These are phyloP conservation scores for Penicillium roqueforti DNA, from an alignment of 495 filamentous ascomycete genomes.

Conservation along the genomic window DNA sequence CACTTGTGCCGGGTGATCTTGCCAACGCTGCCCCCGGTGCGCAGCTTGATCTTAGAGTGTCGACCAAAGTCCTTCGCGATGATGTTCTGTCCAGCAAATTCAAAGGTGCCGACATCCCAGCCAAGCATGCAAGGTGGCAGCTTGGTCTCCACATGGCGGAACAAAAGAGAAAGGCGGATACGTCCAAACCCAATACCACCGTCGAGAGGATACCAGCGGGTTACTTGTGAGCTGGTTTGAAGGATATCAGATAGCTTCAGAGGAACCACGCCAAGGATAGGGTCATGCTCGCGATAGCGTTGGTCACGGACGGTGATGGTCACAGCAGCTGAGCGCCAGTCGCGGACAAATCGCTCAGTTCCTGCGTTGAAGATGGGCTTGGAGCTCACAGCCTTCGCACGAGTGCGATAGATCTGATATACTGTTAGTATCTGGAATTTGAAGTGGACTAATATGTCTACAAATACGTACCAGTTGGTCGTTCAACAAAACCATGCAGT, in stretches of 20 bases:
- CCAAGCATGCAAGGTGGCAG: constrained; percentile 78
- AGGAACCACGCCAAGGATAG: constrained; percentile 86
- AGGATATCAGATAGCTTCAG: constrained; percentile 83
- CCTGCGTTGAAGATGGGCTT: constrained; percentile 97
- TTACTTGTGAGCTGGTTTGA: constrained; percentile 77
- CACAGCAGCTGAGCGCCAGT: constrained; percentile 84
- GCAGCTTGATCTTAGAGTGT: constrained; percentile 62
- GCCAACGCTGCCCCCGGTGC: constrained; percentile 80
- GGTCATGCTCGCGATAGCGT: constrained; percentile 86
- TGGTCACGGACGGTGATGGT: constrained; percentile 85
- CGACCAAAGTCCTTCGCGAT: constrained; percentile 54
- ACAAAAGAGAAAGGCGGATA: constrained; percentile 82
- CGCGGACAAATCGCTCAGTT: constrained; percentile 89
- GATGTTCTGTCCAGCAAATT: constrained; percentile 68
- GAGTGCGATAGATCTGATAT: constrained; percentile 71
- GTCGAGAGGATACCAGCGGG: constrained; percentile 63
- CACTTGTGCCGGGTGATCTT: constrained; percentile 57
- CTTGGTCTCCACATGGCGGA: constrained; percentile 78
- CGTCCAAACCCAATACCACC: constrained; percentile 77
- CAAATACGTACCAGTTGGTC: constrained; percentile 63
- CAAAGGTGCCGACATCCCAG: constrained; percentile 92
- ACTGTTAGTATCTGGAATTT: not conserved
- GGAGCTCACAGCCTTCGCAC: constrained; percentile 83
- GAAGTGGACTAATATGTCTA: not conserved
- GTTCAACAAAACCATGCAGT: constrained; percentile 87